A percentile compares a stretch with the other conserved stretches of the same genome.
Evolutionary conservation across 176 grass and related monocot genomes (phyloP).

Genomic region (Dactylis glomerata): DNA sequence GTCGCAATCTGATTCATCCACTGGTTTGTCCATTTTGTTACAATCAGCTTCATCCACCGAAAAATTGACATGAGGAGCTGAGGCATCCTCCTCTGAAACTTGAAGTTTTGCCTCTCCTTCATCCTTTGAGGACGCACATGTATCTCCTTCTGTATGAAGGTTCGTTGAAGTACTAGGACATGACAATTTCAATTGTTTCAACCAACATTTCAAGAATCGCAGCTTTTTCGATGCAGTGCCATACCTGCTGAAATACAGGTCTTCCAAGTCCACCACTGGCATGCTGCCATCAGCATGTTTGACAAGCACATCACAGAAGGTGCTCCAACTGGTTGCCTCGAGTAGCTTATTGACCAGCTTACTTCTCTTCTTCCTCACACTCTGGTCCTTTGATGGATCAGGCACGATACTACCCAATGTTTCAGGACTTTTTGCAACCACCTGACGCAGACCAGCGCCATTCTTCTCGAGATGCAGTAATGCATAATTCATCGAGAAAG

Average conservation of each 20-base stretch:
- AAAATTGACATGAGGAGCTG: conserved; percentile 14
- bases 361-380: conserved; percentile 57
- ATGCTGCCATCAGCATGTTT: conserved; percentile 37
- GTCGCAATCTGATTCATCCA: conserved; percentile 36
- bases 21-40: conserved; percentile 10
- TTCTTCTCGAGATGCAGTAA: conserved; percentile 59
- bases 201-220: conserved; percentile 94
- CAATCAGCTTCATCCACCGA: conserved; percentile 27
- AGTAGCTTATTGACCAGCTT: conserved; percentile 50
- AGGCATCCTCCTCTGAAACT: conserved; percentile 39
- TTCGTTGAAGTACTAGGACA: conserved; percentile 28
- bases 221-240: conserved; percentile 60
- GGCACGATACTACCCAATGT: background rate
- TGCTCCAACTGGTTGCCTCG: conserved; percentile 39
- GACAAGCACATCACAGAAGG: conserved; percentile 55
- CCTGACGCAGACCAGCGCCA: conserved; percentile 24
- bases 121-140: conserved; percentile 35
- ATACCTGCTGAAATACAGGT: conserved; percentile 71
- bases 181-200: conserved; percentile 59
- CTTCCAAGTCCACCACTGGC: conserved; percentile 55
- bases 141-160: conserved; percentile 28
- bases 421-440: conserved; percentile 1
- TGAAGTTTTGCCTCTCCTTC: conserved; percentile 44
- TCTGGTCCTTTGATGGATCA: conserved; percentile 36
- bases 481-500: conserved; percentile 64